phyloP scores from a whole-genome alignment of 2,329 filamentous ascomycete species.

The Lasiodiplodia sp. region DNA sequence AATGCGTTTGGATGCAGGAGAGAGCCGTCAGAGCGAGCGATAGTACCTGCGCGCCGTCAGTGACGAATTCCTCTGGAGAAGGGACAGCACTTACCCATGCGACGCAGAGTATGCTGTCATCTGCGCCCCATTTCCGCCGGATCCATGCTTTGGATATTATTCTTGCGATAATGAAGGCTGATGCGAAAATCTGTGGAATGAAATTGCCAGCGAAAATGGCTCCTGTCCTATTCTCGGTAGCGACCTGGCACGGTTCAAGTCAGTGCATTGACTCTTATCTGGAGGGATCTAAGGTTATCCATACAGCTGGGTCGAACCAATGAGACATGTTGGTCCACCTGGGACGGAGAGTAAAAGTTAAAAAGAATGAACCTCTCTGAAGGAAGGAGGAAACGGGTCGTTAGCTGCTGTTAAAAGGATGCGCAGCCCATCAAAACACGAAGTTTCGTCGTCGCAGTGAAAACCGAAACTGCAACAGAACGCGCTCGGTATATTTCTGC shows the following conservation, averaged over 20 bases:
- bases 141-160: constrained; percentile 9
- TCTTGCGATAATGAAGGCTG: constrained; percentile 8
- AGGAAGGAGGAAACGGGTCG: too few relatives aligned
- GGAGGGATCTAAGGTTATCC: not conserved
- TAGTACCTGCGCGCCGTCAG: not conserved
- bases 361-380: not conserved
- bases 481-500: not conserved
- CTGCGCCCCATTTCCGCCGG: not conserved
- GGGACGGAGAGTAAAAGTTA: not conserved
- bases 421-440: not conserved
- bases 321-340: not conserved
- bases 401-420: not conserved
- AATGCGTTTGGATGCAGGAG: constrained; percentile 2
- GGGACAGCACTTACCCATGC: not conserved
- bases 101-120: not conserved
- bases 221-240: not conserved
- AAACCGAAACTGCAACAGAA: constrained; percentile 5
- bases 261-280: not conserved
- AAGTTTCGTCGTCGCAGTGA: constrained; percentile 4
- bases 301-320: constrained; percentile 3
- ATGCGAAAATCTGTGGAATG: constrained; percentile 6
- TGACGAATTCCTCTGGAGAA: too few relatives aligned
- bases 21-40: not conserved
- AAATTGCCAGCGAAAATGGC: constrained; percentile 6
- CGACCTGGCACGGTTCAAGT: not conserved